Conservation (phyloP, 179 eudicot species). For the Beta macrorhiza region DNA sequence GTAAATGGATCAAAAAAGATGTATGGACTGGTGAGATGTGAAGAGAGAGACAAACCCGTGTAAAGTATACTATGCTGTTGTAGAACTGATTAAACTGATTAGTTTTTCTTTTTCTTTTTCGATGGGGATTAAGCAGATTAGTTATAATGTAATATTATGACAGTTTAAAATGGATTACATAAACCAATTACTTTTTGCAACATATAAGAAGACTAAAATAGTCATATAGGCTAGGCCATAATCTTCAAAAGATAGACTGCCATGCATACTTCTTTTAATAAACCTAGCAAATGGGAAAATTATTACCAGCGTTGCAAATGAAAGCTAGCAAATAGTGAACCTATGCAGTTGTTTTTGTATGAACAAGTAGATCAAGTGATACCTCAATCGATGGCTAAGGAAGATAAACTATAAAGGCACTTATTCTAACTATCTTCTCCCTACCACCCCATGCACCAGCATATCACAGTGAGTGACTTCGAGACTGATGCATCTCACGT, state of each 20-base stretch:
- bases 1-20: too few species aligned
- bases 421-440: constrained; percentile 3
- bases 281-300: background rate
- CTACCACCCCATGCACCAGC: background rate
- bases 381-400: background rate
- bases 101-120: too few species aligned
- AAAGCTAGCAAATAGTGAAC: background rate
- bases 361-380: background rate
- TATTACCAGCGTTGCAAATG: background rate
- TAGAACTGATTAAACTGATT: too few species aligned
- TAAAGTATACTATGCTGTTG: background rate
- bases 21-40: too few species aligned
- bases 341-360: background rate
- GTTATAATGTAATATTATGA: too few species aligned
- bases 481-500: background rate
- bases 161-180: background rate
- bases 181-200: background rate
- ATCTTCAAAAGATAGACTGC: background rate
- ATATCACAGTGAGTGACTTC: background rate
- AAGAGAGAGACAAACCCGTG: background rate
- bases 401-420: background rate
- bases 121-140: too few species aligned
- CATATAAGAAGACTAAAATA: background rate
- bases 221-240: background rate
- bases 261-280: too few species aligned